Percentiles rank a stretch among this genome's conserved stretches.
Conservation (phyloP, 768 basidiomycete species). For the Naematelia encephala region DNA sequence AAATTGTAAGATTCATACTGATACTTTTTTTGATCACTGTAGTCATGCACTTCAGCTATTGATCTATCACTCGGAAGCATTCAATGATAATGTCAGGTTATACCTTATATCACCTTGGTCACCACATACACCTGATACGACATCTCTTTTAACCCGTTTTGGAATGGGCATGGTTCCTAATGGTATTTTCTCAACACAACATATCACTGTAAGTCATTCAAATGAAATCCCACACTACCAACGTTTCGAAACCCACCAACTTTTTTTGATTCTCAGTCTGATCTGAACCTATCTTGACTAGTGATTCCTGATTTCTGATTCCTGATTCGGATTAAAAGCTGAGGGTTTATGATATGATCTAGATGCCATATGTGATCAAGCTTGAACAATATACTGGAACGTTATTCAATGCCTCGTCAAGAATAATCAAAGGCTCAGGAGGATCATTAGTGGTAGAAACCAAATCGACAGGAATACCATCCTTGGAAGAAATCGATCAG, state of each 20-base stretch:
- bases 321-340: slow-evolving; percentile 1
- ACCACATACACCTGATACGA: slow-evolving; percentile 26
- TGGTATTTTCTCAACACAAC: slow-evolving; percentile 31
- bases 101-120: slow-evolving; percentile 39
- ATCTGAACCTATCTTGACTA: too few species aligned
- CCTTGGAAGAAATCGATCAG: not conserved
- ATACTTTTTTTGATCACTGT: not conserved
- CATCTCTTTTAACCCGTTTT: slow-evolving; percentile 29
- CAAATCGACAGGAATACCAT: not conserved
- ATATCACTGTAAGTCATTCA: slow-evolving; percentile 31
- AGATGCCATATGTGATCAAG: not conserved
- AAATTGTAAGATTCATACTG: too few species aligned
- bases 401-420: not conserved
- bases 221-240: not conserved
- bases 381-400: not conserved
- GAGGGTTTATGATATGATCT: slow-evolving; percentile 9
- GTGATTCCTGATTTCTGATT: too few species aligned
- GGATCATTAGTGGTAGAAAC: not conserved
- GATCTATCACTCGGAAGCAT: slow-evolving; percentile 23
- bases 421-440: not conserved
- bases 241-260: too few species aligned
- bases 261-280: too few species aligned
- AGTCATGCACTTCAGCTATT: slow-evolving; percentile 38
- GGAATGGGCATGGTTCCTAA: slow-evolving; percentile 31
- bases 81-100: slow-evolving; percentile 9